These are phyloP conservation scores for Neocatenulostroma microsporum DNA, from an alignment of 2,329 filamentous ascomycete species.

Conservation along the genomic window DNA sequence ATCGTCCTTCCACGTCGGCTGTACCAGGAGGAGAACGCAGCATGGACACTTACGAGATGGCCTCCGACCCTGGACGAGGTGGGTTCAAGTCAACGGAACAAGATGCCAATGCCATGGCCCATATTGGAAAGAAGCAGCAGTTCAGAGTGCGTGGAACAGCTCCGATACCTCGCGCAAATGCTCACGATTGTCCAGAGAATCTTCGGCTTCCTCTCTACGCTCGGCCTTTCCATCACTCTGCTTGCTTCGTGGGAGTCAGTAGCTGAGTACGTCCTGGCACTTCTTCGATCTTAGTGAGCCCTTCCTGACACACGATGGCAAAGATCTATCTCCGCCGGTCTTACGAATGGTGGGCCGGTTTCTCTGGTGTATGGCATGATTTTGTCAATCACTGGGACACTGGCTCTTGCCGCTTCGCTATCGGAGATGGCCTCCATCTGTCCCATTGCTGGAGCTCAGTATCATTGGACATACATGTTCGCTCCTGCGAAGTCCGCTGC, in stretches of 20 bases:
- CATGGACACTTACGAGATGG: too few relatives aligned
- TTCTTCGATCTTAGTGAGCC: too few relatives aligned
- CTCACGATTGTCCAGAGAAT: not conserved
- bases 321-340: not conserved
- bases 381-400: conserved; percentile 21
- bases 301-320: not conserved
- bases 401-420: conserved; percentile 20
- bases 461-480: conserved; percentile 14
- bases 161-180: not conserved
- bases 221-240: conserved; percentile 3
- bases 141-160: not conserved
- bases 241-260: conserved; percentile 7
- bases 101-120: conserved; percentile 2
- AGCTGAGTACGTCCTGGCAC: conserved; percentile 5
- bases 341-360: conserved; percentile 27
- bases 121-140: conserved; percentile 6
- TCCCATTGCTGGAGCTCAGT: conserved; percentile 5
- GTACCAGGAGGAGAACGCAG: too few relatives aligned
- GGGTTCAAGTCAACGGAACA: conserved; percentile 2
- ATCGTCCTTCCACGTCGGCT: too few relatives aligned
- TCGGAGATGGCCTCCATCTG: conserved; percentile 29
- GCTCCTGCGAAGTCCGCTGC: conserved; percentile 9
- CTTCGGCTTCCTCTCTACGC: conserved; percentile 5
- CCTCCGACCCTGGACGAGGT: not conserved
- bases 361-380: conserved; percentile 25